Conservation (phyloP, 495 filamentous ascomycete species). For the Elaphomyces granulatus region DNA sequence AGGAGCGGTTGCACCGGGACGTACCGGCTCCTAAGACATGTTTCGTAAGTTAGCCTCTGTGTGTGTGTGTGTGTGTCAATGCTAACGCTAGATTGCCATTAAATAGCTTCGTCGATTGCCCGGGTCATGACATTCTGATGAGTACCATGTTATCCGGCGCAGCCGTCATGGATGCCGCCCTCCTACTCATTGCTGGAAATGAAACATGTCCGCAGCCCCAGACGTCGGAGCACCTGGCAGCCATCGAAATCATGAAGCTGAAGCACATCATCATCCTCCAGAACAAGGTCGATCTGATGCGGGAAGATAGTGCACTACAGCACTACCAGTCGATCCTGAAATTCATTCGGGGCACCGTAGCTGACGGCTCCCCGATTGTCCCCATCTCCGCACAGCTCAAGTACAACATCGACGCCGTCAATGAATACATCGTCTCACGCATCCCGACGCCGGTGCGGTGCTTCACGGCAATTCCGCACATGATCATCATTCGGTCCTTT, state of each 20-base stretch:
- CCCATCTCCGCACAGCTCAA: constrained; percentile 97
- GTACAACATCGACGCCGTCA: constrained; percentile 98
- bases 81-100: too few relatives aligned
- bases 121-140: constrained; percentile 99
- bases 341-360: constrained; percentile 94
- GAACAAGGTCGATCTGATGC: constrained; percentile 98
- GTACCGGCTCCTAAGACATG: constrained; percentile 74
- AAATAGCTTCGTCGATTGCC: constrained; percentile 89
- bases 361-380: constrained; percentile 90
- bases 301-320: constrained; percentile 76
- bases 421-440: constrained; percentile 80
- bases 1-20: constrained; percentile 74
- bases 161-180: constrained; percentile 96
- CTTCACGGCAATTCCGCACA: constrained; percentile 80
- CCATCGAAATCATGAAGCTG: constrained; percentile 98
- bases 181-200: constrained; percentile 94
- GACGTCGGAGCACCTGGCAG: constrained; percentile 94
- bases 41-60: constrained; percentile 55
- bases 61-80: too few relatives aligned
- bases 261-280: constrained; percentile 97
- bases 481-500: constrained; percentile 98
- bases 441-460: constrained; percentile 85
- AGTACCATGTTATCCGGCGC: constrained; percentile 99
- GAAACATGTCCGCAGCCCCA: constrained; percentile 98
- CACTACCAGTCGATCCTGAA: constrained; percentile 94